These are phyloP conservation scores for Nigrospora osmanthi DNA, from an alignment of 2,329 filamentous ascomycete species.

Conservation along the genomic window DNA sequence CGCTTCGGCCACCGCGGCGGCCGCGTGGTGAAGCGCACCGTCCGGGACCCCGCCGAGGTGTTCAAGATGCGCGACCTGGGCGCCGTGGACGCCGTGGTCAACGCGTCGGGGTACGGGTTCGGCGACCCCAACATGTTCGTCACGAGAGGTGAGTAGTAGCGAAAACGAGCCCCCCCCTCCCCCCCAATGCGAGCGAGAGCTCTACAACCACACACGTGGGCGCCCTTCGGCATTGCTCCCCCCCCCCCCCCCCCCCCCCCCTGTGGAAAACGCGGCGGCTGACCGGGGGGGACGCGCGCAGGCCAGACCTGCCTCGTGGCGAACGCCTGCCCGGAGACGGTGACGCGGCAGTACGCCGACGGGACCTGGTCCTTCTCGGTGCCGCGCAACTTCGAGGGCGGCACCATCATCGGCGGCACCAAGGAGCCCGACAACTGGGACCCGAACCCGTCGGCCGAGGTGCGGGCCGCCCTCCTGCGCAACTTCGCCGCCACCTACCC, in stretches of 20 bases:
- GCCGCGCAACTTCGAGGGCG: conserved; percentile 52
- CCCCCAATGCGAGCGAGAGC: not conserved
- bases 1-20: conserved; percentile 30
- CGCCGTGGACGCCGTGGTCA: conserved; percentile 27
- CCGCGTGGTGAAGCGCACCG: conserved; percentile 21
- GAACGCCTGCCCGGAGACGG: conserved; percentile 21
- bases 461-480: conserved; percentile 36
- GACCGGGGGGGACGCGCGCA: conserved; percentile 1
- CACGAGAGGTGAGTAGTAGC: conserved; percentile 27
- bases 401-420: conserved; percentile 59
- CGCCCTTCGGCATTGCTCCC: not conserved
- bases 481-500: conserved; percentile 21
- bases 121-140: conserved; percentile 32
- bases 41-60: conserved; percentile 28
- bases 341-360: conserved; percentile 56
- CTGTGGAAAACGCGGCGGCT: no score
- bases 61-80: conserved; percentile 23
- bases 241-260: no score
- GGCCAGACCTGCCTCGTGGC: conserved; percentile 39
- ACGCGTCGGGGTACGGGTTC: conserved; percentile 38
- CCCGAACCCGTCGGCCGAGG: conserved; percentile 34
- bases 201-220: not conserved
- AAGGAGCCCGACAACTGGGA: conserved; percentile 54
- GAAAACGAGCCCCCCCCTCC: not conserved
- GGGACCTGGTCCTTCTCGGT: conserved; percentile 57